Percentiles rank a stretch among this genome's conserved stretches.
phyloP scores from a whole-genome alignment of 2,329 filamentous ascomycete genomes.

The Fusarium albosuccineum region DNA sequence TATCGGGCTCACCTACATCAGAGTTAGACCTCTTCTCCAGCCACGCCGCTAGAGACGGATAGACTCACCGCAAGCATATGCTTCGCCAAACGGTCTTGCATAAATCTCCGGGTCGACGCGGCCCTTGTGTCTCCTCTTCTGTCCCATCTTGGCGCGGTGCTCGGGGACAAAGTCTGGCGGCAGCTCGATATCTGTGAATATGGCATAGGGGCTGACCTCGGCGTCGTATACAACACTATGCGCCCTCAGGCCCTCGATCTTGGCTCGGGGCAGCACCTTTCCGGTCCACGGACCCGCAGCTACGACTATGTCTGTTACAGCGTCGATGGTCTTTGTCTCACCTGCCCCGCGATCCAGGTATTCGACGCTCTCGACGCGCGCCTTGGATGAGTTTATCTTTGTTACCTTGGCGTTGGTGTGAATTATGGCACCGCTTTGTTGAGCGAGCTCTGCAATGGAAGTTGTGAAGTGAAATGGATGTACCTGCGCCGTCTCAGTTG shows the following conservation, averaged over 20 bases:
- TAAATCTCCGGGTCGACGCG: constrained; percentile 93
- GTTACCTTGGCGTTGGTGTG: constrained; percentile 76
- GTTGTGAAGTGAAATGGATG: constrained; percentile 94
- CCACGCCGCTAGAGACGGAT: background rate
- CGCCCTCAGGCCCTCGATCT: constrained; percentile 70
- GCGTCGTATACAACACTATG: constrained; percentile 76
- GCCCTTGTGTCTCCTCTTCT: constrained; percentile 68
- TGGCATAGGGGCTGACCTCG: constrained; percentile 77
- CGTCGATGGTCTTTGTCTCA: constrained; percentile 53
- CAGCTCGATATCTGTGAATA: constrained; percentile 89
- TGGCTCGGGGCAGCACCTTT: constrained; percentile 67
- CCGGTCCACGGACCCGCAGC: constrained; percentile 75
- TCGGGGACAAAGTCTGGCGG: constrained; percentile 72
- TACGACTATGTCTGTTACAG: constrained; percentile 67
- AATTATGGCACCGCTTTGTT: constrained; percentile 76
- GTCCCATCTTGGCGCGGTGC: constrained; percentile 61
- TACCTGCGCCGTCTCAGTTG: constrained; percentile 88
- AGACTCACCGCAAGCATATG: constrained; percentile 86
- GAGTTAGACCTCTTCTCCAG: background rate
- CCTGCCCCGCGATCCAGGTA: constrained; percentile 65
- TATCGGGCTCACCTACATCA: constrained; percentile 78
- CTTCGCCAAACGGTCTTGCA: constrained; percentile 86
- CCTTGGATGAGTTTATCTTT: constrained; percentile 68
- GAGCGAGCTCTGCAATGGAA: constrained; percentile 81
- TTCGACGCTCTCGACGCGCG: constrained; percentile 71